Conservation (phyloP, 1,284 basidiomycete species). For the Sanghuangporus sanghuang region DNA sequence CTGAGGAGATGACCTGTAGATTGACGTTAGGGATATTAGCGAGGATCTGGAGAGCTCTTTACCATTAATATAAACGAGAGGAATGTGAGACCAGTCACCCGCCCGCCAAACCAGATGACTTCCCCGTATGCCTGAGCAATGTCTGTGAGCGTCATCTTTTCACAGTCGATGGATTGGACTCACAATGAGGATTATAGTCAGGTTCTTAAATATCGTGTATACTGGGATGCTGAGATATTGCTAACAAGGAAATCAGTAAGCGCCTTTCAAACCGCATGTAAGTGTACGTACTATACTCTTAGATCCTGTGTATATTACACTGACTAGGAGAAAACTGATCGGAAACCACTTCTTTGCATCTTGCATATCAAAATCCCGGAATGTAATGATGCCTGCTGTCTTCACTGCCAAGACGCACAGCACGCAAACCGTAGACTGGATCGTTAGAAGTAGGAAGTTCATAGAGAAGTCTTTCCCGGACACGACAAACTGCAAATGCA, state of each 20-base stretch:
- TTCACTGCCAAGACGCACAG: conserved; percentile 74
- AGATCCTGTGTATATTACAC: conserved; percentile 97
- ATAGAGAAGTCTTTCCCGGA: conserved; percentile 93
- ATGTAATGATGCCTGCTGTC: conserved; percentile 78
- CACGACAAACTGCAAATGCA: conserved; percentile 74
- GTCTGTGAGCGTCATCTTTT: not conserved
- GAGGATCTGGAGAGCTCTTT: not conserved
- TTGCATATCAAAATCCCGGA: conserved; percentile 78
- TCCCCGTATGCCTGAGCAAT: conserved; percentile 84
- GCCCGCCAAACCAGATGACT: conserved; percentile 94
- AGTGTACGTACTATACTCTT: conserved; percentile 80
- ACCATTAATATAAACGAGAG: conserved; percentile 94
- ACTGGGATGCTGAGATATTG: conserved; percentile 93
- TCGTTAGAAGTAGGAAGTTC: conserved; percentile 92
- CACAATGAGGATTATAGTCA: conserved; percentile 97
- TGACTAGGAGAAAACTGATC: conserved; percentile 87
- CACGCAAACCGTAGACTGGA: conserved; percentile 88
- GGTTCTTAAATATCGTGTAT: conserved; percentile 98
- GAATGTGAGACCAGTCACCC: conserved; percentile 84
- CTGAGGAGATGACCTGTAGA: conserved; percentile 80
- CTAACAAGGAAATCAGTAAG: conserved; percentile 34
- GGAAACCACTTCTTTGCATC: conserved; percentile 95
- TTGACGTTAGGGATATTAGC: conserved; percentile 8
- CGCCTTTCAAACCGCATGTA: not conserved
- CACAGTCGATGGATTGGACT: conserved; percentile 25